Base-by-base conservation (phyloP, 768 basidiomycete species). In the Tylopilus subfusipes region DNA sequence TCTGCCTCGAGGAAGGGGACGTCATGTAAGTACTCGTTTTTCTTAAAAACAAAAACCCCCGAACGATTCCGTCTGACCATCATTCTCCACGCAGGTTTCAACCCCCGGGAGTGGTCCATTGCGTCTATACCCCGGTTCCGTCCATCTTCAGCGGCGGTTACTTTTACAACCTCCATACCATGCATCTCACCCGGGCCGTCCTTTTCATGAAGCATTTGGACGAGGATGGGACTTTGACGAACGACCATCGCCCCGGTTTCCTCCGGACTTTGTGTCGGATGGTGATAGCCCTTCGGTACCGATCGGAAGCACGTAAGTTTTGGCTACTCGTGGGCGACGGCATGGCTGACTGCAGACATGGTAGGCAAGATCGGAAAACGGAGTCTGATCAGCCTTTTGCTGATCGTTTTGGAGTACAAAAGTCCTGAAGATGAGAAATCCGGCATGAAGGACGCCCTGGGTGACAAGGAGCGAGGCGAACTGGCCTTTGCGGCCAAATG, bases 1-100 rank as follows among this genome's bases (percentile, higher is more conserved):
- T 59, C 4, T 59, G 58, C 18, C 42, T 59, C 4, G 52, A 57
- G n/a, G 18, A 25, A 31, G 52, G 58, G 0, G 44, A 52, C 14
- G 5, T 29, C 3, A 27, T 39, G 38, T 29, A 29, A 29, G 25
- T 27, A 1, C 16, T 18, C 2, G 4, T 34, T 18, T 34, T 3
- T 34, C 10, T 30, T 10, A 4, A 9, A 4, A 29, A 29, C 27
- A 9, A 29, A n/a, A n/a, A n/a, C n/a, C n/a, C n/a, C n/a, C n/a
- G n/a, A 27, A 2, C 10, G 31, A 27, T 42, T 16, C 6, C 12
- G 16, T 25, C 42, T 27, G 24, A 43, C 14, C 25, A 19, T 18
- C 18, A 5, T 11, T n/a, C 27, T 7, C 24, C 0, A 14, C 16
- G 7, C 38, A 50, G 51, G 56, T 48, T 57, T 14, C 52, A 60